Conservation (phyloP, 257 asterid genomes). For the Solanum pennellii region DNA sequence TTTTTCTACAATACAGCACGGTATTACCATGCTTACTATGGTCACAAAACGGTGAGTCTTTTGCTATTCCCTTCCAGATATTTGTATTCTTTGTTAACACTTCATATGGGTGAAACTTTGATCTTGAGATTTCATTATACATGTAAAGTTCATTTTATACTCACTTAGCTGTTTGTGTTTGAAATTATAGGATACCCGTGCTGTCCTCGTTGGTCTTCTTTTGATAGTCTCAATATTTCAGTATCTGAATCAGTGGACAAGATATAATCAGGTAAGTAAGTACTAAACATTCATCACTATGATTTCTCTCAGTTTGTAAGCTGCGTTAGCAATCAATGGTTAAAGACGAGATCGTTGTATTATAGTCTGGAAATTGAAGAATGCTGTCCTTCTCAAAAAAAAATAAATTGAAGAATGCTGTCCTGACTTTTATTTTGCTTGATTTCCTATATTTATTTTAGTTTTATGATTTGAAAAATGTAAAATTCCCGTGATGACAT, state of each 20-base stretch:
- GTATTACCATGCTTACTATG: slow-evolving; percentile 91
- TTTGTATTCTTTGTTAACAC: background rate
- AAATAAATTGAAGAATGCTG: background rate
- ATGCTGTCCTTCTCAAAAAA: background rate
- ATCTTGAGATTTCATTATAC: background rate
- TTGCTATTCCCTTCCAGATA: background rate
- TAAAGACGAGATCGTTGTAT: background rate
- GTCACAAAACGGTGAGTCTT: slow-evolving; percentile 81
- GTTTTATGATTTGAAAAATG: background rate
- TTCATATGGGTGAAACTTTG: background rate
- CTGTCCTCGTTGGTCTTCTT: slow-evolving; percentile 90
- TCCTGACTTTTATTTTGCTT: background rate
- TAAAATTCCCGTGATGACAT: background rate
- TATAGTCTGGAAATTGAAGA: background rate
- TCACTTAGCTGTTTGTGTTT: background rate
- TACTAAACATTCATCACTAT: background rate
- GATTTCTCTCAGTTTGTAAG: background rate
- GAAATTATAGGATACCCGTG: slow-evolving; percentile 71
- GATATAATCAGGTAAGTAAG: slow-evolving; percentile 71
- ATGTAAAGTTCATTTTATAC: background rate
- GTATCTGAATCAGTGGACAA: slow-evolving; percentile 86
- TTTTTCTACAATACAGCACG: slow-evolving; percentile 87
- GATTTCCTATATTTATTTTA: background rate
- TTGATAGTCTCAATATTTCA: slow-evolving; percentile 79
- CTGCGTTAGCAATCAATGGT: background rate